Base-by-base conservation (phyloP, 1,284 basidiomycete species). In the Tilletia horrida region DNA sequence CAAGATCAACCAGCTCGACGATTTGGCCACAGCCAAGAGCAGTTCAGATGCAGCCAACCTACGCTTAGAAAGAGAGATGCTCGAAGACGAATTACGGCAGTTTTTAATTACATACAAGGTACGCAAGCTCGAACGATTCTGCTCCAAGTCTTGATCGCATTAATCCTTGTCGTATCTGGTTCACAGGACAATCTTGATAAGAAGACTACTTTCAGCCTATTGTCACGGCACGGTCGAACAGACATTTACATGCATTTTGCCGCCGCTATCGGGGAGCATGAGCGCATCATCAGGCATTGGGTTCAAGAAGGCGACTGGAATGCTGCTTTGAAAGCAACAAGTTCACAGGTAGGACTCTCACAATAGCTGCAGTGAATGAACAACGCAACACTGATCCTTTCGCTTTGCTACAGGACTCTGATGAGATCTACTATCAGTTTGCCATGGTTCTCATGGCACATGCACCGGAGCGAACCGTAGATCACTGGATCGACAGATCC, bases 1-100 rank as follows among this genome's bases (percentile, higher is more conserved):
- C 83, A 97, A 96, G 84, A 93, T 93, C 82, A 95, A 97, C 78
- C 91, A 95, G 72, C 85, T 97, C 62, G 96, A 99, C 80, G 96
- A 98, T 78, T 84, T 91, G 1, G 71, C 73, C 7, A 83, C 75
- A n/a, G 84, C 93, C 0, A 91, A 93, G 82, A 89, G 89, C 0
- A 87, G 90, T 2, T 89, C 89, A 2, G 91, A 96, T 73, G 89
- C 91, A 4, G 90, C 93, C 66, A 95, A 93, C 77, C 84, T 97
- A 45, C 86, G 88, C 64, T 86, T 89, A 3, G 93, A 97, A 81
- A 87, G 89, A 59, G 84, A 84, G 14, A 89, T 97, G 69, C 85
- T 97, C 29, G 93, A 96, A 78, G 95, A 97, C 64, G 95, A 98
- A 79, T 85, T 98, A 52, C 86, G 88, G 62, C 90, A 93, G 62